Conservation (phyloP, 805 yeast genomes). For the Priceomyces carsonii region DNA sequence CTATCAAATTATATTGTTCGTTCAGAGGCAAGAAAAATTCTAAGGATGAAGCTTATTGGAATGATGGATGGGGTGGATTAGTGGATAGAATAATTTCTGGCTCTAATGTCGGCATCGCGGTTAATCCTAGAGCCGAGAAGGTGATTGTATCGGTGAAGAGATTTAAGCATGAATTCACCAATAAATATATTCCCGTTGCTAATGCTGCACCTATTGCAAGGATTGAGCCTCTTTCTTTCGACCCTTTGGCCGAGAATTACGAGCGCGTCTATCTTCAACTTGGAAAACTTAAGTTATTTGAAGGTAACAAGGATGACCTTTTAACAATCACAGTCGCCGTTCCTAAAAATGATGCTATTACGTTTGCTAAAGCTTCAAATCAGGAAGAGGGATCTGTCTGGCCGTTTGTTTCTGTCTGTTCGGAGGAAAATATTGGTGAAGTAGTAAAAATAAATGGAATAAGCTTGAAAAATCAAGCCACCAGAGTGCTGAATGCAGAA, state of each 20-base stretch:
- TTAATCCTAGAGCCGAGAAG: constrained; percentile 77
- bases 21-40: constrained; percentile 48
- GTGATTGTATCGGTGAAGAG: constrained; percentile 74
- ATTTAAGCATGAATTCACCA: constrained; percentile 50
- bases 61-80: constrained; percentile 86
- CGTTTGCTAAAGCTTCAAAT: constrained; percentile 69
- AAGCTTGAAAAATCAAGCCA: constrained; percentile 36
- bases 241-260: constrained; percentile 57
- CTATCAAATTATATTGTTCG: constrained; percentile 71
- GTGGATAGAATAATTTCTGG: constrained; percentile 77
- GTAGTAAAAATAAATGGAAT: constrained; percentile 64
- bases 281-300: constrained; percentile 47
- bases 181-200: constrained; percentile 19
- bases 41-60: constrained; percentile 14
- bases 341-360: constrained; percentile 48
- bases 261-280: constrained; percentile 62
- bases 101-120: constrained; percentile 72
- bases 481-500: constrained; percentile 48
- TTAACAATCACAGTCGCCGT: constrained; percentile 57
- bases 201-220: constrained; percentile 58
- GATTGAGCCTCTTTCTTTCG: constrained; percentile 64
- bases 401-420: constrained; percentile 72
- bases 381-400: constrained; percentile 53
- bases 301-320: constrained; percentile 34
- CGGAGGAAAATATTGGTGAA: constrained; percentile 75